phyloP scores from a whole-genome alignment of 1,284 basidiomycete species.

The Blastosporella zonata region DNA sequence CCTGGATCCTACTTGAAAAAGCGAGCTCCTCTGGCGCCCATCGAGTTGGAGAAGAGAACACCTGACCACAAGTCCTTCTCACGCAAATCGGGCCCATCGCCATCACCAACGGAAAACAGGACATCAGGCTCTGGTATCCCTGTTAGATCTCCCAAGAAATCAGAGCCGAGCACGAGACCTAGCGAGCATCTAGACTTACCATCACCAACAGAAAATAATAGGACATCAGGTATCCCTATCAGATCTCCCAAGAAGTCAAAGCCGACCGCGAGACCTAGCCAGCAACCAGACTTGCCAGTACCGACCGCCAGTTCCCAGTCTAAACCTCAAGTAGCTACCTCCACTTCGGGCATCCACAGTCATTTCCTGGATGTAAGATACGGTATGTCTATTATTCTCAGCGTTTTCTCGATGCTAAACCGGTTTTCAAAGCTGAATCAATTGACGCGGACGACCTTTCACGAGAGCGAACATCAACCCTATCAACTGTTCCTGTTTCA shows the following conservation, averaged over 20 bases:
- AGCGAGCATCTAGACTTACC: neutral
- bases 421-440: conserved; percentile 1
- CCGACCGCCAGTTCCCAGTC: neutral
- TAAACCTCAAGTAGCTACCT: neutral
- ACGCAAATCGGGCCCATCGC: conserved; percentile 5
- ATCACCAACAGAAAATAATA: conserved; percentile 11
- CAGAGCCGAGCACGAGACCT: neutral
- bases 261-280: neutral
- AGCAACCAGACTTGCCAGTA: neutral
- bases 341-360: neutral
- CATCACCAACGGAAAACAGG: conserved; percentile 24
- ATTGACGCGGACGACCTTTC: conserved; percentile 9
- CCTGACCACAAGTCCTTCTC: conserved; percentile 1
- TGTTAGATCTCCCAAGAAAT: conserved; percentile 35
- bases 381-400: neutral
- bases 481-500: conserved; percentile 29
- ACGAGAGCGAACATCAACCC: conserved; percentile 38
- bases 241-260: conserved; percentile 31
- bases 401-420: neutral
- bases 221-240: conserved; percentile 38
- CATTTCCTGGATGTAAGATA: neutral
- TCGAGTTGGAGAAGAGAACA: conserved; percentile 17
- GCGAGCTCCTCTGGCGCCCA: conserved; percentile 17
- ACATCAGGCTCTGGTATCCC: conserved; percentile 36
- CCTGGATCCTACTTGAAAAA: conserved; percentile 12